Evolutionary conservation across 2,329 filamentous ascomycete species (phyloP), one percentile per base, ranked within the genome.

Genomic region (Blastomyces silverae): DNA sequence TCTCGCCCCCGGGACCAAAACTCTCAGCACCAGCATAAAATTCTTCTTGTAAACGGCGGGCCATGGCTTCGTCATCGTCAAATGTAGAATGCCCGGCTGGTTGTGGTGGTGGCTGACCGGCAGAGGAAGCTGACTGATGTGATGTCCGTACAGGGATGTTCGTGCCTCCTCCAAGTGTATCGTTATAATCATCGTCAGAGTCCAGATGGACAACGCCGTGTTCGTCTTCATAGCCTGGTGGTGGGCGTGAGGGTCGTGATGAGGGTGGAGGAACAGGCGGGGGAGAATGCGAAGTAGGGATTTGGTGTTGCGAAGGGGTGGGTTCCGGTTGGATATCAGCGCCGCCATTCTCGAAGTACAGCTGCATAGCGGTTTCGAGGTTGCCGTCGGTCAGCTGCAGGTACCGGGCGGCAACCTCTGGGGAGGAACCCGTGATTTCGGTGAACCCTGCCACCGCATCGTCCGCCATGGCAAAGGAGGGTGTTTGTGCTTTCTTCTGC

Each of bases 41-140:
- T 77, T 99, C 92, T 73, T 99, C 90, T 75, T 99, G 94, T 66
- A 99, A 77, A 65, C 90, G 86, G 75, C 92, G 86, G 7, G 94
- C 94, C 87, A 97, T 93, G 55, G 90, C 92, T 62, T 91, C 92
- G 72, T 99, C 94, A 72, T 96, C 92, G 68, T 97, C 92, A 69
- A 89, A 85, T 63, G 72, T 87, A 81, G 76, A 77, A 42, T 31
- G 4, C 50, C 77, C 78, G 11, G 78, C 78, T 50, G 82, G 77
- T 64, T 28, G 70, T 67, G 66, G 66, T 56, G 31, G 70, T 67
- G 66, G 65, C 53, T 67, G 68, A n/a, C 71, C 65, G 39, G 73
- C 72, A 34, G 75, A 69, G 53, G 72, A 69, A 59, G 69, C 68
- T 67, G 28, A 13, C 10, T 68, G 69, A 15, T 75, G 63, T 76